Base-by-base conservation (phyloP, 2,329 filamentous ascomycete genomes). In the Ilyonectria destructans region DNA sequence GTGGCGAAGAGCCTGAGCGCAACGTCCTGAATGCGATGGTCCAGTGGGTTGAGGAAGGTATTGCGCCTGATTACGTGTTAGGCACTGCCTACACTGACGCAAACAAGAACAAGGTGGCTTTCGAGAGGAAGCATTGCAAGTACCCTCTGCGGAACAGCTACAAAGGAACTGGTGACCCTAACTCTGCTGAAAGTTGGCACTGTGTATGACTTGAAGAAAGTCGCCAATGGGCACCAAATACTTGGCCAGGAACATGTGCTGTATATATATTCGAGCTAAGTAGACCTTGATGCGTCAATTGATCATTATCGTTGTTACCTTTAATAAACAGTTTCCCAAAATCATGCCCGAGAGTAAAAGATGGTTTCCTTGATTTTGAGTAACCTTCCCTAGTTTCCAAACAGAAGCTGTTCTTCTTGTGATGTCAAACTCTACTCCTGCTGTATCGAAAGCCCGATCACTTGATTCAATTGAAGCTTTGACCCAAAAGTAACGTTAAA, bases 21-120 rank as follows among this genome's bases (percentile, higher is more conserved):
- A 88, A 87, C 35, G 78, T 86, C 0, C 75, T 87, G 6, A 80
- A 83, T 68, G 82, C 84, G 1, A 75, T 87, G 2, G 84, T 87
- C 1, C 77, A 82, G 37, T 86, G 85, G 85, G 84, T 86, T 1
- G 85, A 84, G 69, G 68, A 77, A 23, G 80, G 78, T 0, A 56
- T 75, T 12, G 82, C 83, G 0, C 85, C 85, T 0, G 83, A 85
- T 29, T 76, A 78, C 9, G 65, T 81, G 8, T 65, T 75, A 31
- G 80, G 80, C 0, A 82, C 80, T 0, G 80, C 78, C 17, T 82
- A 77, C 48, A 72, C 75, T 3, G 72, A 78, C 7, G 75, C 75
- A 3, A 72, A 68, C 3, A 71, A 68, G 45, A 19, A 29, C 33
- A 67, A 61, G 2, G 76, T 82, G 5, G 72, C 71, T 12, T 78